Conservation (phyloP, 345 rosid species). For the Brassica cretica region DNA sequence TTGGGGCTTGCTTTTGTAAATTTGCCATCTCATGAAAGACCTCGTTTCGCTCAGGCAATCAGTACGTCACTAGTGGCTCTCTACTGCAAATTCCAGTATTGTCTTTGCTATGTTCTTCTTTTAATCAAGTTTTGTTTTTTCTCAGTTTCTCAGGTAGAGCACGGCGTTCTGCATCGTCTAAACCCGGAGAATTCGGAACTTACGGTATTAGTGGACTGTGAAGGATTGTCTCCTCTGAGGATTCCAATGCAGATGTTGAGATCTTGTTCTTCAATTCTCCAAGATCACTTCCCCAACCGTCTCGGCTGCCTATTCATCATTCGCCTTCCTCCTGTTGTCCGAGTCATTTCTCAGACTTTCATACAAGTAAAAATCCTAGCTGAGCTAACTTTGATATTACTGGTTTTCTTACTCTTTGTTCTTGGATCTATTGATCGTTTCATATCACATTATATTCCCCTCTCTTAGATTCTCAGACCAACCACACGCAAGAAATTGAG, state of each 20-base stretch:
- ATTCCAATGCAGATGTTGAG: constrained; percentile 92
- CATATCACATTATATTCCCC: constrained; percentile 6
- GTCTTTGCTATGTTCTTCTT: not conserved
- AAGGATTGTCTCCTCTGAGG: constrained; percentile 75
- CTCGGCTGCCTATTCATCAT: constrained; percentile 84
- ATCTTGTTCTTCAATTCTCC: constrained; percentile 81
- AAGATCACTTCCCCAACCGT: constrained; percentile 85
- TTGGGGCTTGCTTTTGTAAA: constrained; percentile 75
- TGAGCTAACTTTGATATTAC: not conserved
- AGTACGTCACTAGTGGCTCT: constrained; percentile 49
- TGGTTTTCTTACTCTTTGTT: not conserved
- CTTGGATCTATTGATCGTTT: not conserved
- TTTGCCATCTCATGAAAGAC: constrained; percentile 73
- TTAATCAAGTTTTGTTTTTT: not conserved
- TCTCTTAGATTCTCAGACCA: constrained; percentile 74
- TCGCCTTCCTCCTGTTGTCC: constrained; percentile 82
- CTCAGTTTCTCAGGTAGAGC: constrained; percentile 94
- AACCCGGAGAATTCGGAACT: constrained; percentile 61
- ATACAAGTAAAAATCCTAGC: constrained; percentile 58
- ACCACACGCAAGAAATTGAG: constrained; percentile 75
- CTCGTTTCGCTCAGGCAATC: constrained; percentile 85
- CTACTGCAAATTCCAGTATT: not conserved
- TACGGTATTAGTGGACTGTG: constrained; percentile 87
- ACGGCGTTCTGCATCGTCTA: constrained; percentile 65
- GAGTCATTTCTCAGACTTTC: constrained; percentile 85